Evolutionary conservation across 2,329 filamentous ascomycete species (phyloP).

Genomic region (Penicillium hordei): DNA sequence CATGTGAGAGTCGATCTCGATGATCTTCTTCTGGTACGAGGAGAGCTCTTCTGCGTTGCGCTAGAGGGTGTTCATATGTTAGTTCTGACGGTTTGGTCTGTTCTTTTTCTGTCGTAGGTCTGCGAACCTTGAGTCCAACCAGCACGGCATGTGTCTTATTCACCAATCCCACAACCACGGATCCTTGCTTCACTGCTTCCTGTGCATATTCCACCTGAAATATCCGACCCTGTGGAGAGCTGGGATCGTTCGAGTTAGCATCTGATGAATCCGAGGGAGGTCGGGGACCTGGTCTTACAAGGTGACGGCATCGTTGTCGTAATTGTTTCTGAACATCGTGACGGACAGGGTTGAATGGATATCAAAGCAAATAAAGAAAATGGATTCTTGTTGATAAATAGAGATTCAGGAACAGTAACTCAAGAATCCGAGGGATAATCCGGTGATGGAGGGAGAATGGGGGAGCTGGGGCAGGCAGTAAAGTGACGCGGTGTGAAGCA

Average conservation of each 20-base stretch:
- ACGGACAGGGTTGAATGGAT: conserved; percentile 18
- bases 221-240: conserved; percentile 97
- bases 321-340: conserved; percentile 99
- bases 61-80: conserved; percentile 48
- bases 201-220: conserved; percentile 99
- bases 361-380: conserved; percentile 5
- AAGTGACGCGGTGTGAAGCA: conserved; percentile 38
- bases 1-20: conserved; percentile 91
- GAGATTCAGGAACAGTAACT: conserved; percentile 13
- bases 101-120: conserved; percentile 3
- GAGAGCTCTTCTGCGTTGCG: conserved; percentile 98
- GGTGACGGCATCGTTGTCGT: conserved; percentile 99
- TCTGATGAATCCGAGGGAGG: conserved; percentile 13
- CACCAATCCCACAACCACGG: conserved; percentile 92
- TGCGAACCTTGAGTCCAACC: conserved; percentile 84
- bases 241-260: conserved; percentile 42
- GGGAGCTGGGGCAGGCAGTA: conserved; percentile 34
- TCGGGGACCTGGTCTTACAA: conserved; percentile 62
- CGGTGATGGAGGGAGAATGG: conserved; percentile 19
- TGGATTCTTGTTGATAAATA: conserved; percentile 11
- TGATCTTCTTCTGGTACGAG: conserved; percentile 99
- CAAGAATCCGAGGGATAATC: conserved; percentile 19
- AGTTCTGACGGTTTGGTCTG: neutral
- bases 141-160: conserved; percentile 98
- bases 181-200: conserved; percentile 98